Percentiles rank a stretch among this genome's conserved stretches.
phyloP scores from a whole-genome alignment of 345 rosid species.

The Salix udensis region DNA sequence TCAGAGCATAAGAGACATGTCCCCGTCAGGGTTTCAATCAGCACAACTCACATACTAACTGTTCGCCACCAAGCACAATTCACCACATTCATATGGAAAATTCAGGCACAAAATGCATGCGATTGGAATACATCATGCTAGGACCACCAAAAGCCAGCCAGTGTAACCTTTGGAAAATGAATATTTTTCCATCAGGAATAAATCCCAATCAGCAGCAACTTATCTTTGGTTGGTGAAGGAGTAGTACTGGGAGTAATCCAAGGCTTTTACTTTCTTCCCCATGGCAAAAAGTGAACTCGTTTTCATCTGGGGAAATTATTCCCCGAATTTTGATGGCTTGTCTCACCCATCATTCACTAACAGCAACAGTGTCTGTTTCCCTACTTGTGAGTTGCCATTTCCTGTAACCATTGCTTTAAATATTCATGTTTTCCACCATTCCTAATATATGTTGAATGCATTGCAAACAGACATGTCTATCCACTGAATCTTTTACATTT shows the following conservation, averaged over 20 bases:
- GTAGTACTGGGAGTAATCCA: conserved; percentile 19
- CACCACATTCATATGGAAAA: conserved; percentile 42
- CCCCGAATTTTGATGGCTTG: conserved; percentile 18
- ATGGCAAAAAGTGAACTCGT: conserved; percentile 11
- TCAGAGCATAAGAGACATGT: conserved; percentile 38
- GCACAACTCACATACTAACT: conserved; percentile 43
- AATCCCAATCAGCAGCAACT: conserved; percentile 39
- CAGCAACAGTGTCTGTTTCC: not conserved
- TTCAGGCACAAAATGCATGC: conserved; percentile 35
- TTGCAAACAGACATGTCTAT: conserved; percentile 3
- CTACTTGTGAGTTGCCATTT: conserved; percentile 3
- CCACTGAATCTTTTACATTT: not conserved
- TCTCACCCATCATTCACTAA: conserved; percentile 13
- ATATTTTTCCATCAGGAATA: conserved; percentile 33
- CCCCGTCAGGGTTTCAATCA: conserved; percentile 51
- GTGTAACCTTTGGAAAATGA: conserved; percentile 18
- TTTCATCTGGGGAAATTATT: conserved; percentile 22
- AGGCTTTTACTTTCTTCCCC: conserved; percentile 15
- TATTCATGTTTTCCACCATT: conserved; percentile 4
- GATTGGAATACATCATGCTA: conserved; percentile 39
- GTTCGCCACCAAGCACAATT: conserved; percentile 57
- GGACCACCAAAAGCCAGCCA: conserved; percentile 37
- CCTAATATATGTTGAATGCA: not conserved
- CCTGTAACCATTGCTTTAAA: conserved; percentile 3
- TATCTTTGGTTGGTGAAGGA: conserved; percentile 34